Base-by-base conservation (phyloP, 305 asterid genomes). In the Coffea humblotiana region DNA sequence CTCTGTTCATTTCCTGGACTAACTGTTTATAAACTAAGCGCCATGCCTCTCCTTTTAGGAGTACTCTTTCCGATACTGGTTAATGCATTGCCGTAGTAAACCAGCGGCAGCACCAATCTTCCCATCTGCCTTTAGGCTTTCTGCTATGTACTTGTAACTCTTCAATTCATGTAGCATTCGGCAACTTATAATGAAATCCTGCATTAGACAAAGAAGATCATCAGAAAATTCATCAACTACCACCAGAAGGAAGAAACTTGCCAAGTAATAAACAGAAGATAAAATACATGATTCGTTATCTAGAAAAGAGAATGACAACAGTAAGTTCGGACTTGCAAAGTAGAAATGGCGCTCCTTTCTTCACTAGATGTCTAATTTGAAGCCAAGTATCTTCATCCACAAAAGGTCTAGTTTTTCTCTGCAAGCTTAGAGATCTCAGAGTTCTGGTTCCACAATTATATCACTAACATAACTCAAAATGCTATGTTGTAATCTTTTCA, bases 1-100 rank as follows among this genome's bases (percentile, higher is more conserved):
- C 56, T 2, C 77, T 3, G 61, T 80, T 80, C 78, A 85, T 45
- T 68, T 90, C 91, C 25, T 87, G 84, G n/a, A 84, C 69, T 70
- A 75, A 70, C 63, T 82, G 90, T 80, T 83, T 85, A 54, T 18
- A 58, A 58, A 85, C 88, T 66, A 64, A 73, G 79, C 87, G 83
- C 92, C 92, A 89, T 0, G 90, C 76, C 56, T 90, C 92, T 66
- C 86, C 95, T 77, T 77, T 74, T 87, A 3, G 92, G 89, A 60
- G 71, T 67, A 83, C 43, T 83, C 74, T 83, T 89, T 72, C 77
- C 85, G 37, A 84, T 79, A 71, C 79, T 86, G 49, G 75, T 81
- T 54, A 91, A 5, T 80, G 84, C 87, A 40, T 32, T 32, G 80
- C 2, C 27, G 90, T 84, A 93, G 94, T 84, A 87, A 78, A 48